These are phyloP conservation scores for Chalciporus chontae DNA, from an alignment of 768 basidiomycete genomes.

Conservation along the genomic window DNA sequence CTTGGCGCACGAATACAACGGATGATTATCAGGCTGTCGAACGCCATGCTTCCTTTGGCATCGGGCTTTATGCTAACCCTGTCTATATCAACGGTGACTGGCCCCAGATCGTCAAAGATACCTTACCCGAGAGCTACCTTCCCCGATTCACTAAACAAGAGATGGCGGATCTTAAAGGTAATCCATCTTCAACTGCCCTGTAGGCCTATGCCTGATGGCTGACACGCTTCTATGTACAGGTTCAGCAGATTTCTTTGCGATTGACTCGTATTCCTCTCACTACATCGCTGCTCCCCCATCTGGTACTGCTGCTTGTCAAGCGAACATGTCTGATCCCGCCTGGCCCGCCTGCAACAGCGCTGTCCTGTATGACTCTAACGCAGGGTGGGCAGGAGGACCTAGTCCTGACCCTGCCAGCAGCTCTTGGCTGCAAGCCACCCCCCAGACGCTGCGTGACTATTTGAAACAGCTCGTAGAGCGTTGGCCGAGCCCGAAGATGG, in stretches of 20 bases:
- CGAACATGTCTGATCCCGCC: conserved; percentile 42
- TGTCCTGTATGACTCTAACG: conserved; percentile 40
- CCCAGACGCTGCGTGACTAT: conserved; percentile 35
- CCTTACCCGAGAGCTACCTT: conserved; percentile 42
- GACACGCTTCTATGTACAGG: too few species aligned
- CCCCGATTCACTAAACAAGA: conserved; percentile 48
- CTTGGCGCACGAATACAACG: conserved; percentile 43
- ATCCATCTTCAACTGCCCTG: too few species aligned
- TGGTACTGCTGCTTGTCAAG: conserved; percentile 43
- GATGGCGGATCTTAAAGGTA: conserved; percentile 41
- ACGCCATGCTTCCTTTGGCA: conserved; percentile 48
- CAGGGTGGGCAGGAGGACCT: conserved; percentile 46
- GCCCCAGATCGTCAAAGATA: conserved; percentile 48
- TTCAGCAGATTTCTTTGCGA: conserved; percentile 52
- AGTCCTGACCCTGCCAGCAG: conserved; percentile 39
- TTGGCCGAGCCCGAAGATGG: conserved; percentile 48
- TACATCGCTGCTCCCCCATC: conserved; percentile 41
- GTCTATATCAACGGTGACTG: conserved; percentile 48
- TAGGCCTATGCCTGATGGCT: too few species aligned
- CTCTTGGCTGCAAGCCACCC: conserved; percentile 43
- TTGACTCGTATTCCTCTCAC: conserved; percentile 44
- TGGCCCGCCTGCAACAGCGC: conserved; percentile 48
- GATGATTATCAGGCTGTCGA: conserved; percentile 45
- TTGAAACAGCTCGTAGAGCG: conserved; percentile 35
- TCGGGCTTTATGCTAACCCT: conserved; percentile 49